Evolutionary conservation across 2,329 filamentous ascomycete species (phyloP).

Genomic region (Ascochyta lentis): DNA sequence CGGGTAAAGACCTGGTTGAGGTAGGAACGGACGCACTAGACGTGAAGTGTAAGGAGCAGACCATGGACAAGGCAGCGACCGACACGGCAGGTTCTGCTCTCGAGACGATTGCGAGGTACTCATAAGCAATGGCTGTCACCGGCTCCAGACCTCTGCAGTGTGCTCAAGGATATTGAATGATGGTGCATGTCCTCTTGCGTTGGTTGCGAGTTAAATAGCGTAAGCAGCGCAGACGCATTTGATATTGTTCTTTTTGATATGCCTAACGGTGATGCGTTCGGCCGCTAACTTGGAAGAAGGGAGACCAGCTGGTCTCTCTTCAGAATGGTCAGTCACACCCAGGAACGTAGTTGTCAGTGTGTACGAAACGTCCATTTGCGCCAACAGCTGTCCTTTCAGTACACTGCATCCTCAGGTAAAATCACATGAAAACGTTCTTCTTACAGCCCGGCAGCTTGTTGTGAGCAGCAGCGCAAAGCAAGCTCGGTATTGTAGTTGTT

Average conservation of each 20-base stretch:
- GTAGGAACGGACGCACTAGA: not conserved
- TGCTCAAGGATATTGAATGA: not conserved
- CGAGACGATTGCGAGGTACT: not conserved
- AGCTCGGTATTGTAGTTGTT: not conserved
- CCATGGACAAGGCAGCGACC: not conserved
- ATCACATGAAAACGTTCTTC: too few relatives aligned
- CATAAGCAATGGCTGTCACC: not conserved
- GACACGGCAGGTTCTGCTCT: not conserved
- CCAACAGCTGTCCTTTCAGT: not conserved
- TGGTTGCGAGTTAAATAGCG: not conserved
- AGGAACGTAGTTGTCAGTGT: not conserved
- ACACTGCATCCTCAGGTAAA: not conserved
- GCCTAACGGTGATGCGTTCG: not conserved
- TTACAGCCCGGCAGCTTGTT: too few relatives aligned
- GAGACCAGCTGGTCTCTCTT: not conserved
- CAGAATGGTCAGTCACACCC: not conserved
- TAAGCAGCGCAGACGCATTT: not conserved
- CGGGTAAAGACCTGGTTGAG: not conserved
- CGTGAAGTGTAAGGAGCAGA: not conserved
- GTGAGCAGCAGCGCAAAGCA: not conserved
- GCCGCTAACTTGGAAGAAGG: not conserved
- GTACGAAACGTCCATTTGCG: not conserved
- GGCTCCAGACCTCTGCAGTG: not conserved
- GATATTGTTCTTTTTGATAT: not conserved
- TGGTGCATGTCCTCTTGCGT: not conserved